Evolutionary conservation across 106 monocot genomes (phyloP), one percentile per base, ranked within the genome.

Genomic region (Dendrobium huoshanense): DNA sequence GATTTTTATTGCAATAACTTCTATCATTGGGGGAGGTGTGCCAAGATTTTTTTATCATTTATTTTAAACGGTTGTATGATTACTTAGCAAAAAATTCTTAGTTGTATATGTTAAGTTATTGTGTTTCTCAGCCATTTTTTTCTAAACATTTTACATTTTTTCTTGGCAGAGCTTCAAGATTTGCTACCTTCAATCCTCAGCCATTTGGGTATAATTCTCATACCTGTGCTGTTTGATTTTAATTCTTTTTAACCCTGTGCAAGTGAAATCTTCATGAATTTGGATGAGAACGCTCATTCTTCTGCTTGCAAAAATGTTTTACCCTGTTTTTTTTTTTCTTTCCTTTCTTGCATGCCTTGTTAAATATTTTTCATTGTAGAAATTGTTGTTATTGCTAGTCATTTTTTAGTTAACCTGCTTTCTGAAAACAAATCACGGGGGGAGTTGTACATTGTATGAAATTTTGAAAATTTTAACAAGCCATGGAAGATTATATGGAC

Each of bases 171-270:
- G 54, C 91, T 94, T 77, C 87, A 91, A 77, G 93, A 94, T 91
- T 18, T 94, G 58, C 87, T 94, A 5, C 91, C 93, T 70, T 80
- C 89, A 55, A 91, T 94, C 77, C 82, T 94, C 84, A 94, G 83
- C 77, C 93, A 94, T 79, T 81, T 94, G 24, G 93, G 91, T 93
- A 88, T 29, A 74, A 81, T 22, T 61, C 20, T 77, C 55, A 43
- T 9, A 3, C 13, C 20, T 43, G 18, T 7, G 43, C 43, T 44
- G 2, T 44, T 15, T 70, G 9, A 4, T 43, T 74, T 74, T 5
- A 74, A 19, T 74, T 43, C 4, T 44, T 74, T 43, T 42, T 19
- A 70, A 37, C 33, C 29, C 15, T 61, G n/a, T 61, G 61, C 61
- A 61, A 61, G 20, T 61, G 20, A 3, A 61, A 0, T 61, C 22